Conservation (phyloP, 495 filamentous ascomycete species). For the Penicilliopsis zonata region DNA sequence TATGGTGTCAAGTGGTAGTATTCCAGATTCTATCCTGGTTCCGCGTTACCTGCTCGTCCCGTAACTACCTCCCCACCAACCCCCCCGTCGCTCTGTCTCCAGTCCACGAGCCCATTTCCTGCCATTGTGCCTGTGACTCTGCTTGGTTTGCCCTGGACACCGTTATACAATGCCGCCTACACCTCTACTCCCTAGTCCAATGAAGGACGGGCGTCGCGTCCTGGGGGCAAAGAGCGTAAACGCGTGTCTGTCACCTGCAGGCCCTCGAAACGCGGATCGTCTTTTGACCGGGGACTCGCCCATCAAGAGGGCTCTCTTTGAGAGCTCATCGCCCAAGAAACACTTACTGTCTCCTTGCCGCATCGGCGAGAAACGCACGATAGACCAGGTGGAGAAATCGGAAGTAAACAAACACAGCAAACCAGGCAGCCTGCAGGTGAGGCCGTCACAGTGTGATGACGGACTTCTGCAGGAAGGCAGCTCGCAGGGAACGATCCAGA, state of each 20-base stretch:
- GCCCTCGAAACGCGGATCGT: slow-evolving; percentile 13
- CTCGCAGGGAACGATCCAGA: slow-evolving; percentile 2
- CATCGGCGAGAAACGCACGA: slow-evolving; percentile 31
- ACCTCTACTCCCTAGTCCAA: slow-evolving; percentile 19
- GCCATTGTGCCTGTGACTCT: no score
- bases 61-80: neutral
- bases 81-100: no score
- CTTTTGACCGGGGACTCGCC: slow-evolving; percentile 15
- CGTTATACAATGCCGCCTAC: slow-evolving; percentile 16
- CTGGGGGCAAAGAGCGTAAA: slow-evolving; percentile 34
- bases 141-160: no score
- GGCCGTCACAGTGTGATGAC: neutral
- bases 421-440: slow-evolving; percentile 6
- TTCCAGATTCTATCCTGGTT: no score
- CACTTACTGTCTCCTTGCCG: slow-evolving; percentile 28
- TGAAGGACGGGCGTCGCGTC: slow-evolving; percentile 31
- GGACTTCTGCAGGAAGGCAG: neutral
- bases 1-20: no score
- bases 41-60: neutral
- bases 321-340: slow-evolving; percentile 18
- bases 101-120: no score
- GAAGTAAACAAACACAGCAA: slow-evolving; percentile 7
- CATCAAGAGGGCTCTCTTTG: slow-evolving; percentile 19
- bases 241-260: slow-evolving; percentile 32
- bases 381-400: slow-evolving; percentile 23